These are phyloP conservation scores for Trichoderma semiorbis DNA, from an alignment of 2,329 filamentous ascomycete species.

Conservation along the genomic window DNA sequence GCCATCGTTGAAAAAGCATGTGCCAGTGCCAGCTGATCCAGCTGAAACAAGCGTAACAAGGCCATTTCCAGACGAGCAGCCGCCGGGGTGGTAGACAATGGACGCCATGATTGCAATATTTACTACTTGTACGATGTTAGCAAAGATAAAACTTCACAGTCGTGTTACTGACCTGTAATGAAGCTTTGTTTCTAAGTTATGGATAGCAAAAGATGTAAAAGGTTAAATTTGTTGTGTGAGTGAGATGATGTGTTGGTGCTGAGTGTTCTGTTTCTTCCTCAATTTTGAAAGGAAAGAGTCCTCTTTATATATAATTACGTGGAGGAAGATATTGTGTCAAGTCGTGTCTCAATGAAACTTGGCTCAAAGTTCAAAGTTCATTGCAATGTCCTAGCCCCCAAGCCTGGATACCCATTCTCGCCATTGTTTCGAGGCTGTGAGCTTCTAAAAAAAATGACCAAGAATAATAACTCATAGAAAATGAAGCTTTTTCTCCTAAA, in stretches of 20 bases:
- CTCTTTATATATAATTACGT: not conserved
- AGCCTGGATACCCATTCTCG: not conserved
- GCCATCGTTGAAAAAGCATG: conserved; percentile 6
- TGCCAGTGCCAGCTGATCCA: not conserved
- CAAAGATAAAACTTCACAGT: not conserved
- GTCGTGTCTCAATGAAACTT: not conserved
- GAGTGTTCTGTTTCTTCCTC: not conserved
- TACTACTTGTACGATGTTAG: not conserved
- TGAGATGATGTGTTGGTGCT: not conserved
- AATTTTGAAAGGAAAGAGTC: not conserved
- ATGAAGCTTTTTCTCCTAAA: not conserved
- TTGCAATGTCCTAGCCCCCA: not conserved
- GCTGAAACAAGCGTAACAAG: conserved; percentile 8
- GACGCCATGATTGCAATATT: not conserved
- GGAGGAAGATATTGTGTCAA: not conserved
- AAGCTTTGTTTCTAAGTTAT: not conserved
- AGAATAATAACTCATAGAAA: not conserved
- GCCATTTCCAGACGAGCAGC: not conserved
- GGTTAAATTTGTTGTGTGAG: not conserved
- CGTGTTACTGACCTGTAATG: not conserved
- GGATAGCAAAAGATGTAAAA: not conserved
- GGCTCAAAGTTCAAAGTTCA: too few relatives aligned
- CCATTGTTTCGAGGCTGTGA: not conserved
- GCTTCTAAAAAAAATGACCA: not conserved
- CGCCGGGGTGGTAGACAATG: not conserved